phyloP scores from a whole-genome alignment of 176 grass and related monocot species.

The Phyllostachys edulis region DNA sequence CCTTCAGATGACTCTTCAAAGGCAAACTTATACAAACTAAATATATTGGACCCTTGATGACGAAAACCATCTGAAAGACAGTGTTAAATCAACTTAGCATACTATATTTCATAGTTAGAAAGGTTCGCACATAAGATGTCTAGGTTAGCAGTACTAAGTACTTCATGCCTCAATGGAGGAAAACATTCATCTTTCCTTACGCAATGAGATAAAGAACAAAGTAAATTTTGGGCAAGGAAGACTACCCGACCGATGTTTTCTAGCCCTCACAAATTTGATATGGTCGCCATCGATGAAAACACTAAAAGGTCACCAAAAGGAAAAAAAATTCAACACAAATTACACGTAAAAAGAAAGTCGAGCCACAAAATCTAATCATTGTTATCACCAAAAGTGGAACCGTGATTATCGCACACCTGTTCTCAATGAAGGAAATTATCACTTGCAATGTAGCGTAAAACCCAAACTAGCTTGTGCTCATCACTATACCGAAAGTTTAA shows the following conservation, averaged over 20 bases:
- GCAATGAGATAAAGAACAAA: neutral
- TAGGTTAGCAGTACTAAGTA: neutral
- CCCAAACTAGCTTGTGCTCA: conserved; percentile 90
- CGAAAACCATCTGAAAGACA: conserved; percentile 81
- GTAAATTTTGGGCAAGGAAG: neutral
- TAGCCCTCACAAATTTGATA: conserved; percentile 89
- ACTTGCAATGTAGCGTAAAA: conserved; percentile 94
- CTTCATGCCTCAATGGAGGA: neutral
- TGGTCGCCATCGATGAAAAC: conserved; percentile 57
- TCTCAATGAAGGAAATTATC: conserved; percentile 95
- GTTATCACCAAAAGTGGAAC: neutral
- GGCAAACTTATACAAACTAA: conserved; percentile 96
- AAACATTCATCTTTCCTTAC: neutral
- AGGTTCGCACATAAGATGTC: neutral
- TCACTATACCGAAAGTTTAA: conserved; percentile 69
- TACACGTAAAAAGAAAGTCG: neutral
- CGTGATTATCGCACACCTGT: conserved; percentile 44
- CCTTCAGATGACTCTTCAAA: conserved; percentile 72
- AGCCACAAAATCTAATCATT: neutral
- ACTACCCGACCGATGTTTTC: conserved; percentile 71
- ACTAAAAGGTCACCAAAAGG: neutral
- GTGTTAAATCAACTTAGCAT: conserved; percentile 25
- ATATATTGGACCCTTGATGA: conserved; percentile 98
- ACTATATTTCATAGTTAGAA: neutral
- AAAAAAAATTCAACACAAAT: neutral